Base-by-base conservation (phyloP, 331 rosid species). In the Stylosanthes scabra region DNA sequence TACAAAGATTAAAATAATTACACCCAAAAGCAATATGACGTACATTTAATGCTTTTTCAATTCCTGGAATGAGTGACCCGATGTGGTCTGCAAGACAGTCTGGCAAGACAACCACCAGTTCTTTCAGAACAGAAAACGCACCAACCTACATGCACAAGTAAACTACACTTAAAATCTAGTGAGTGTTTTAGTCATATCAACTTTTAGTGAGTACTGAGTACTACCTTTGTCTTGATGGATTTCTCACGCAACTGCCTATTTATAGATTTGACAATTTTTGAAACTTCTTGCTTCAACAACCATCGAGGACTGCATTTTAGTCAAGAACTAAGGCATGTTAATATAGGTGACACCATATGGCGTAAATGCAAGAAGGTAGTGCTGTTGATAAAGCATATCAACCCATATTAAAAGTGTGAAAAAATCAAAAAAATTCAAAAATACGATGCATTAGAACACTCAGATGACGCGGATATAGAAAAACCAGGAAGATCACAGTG, bases 21-120 rank as follows among this genome's bases (percentile, higher is more conserved):
- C 64, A 59, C 77, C 25, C 7, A 9, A 34, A 67, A 39, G 39
- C 34, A 74, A 68, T 68, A 51, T 11, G 54, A 64, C 91, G 81
- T 86, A 95, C 99, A 76, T 83, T 95, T 83, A 92, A 85, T 56
- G 99, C 99, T 11, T 92, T 95, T 66, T 95, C 98, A 74, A 95
- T 92, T 83, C 99, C 99, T 34, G 98, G 98, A 79, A 95, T 92
- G 84, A 95, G 99, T 47, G 99, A 95, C 70, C 99, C 98, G 74
- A 92, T 95, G 76, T 90, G 98, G 54, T 95, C 99, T 9, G 97
- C 97, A 74, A 95, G 96, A 83, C 97, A 95, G 79, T 95, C 91
- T 39, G 99, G 99, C 86, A 95, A 85, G 83, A 95, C 98, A 75
- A 90, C 96, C 75, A 95, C 99, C 39, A 95, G 98, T 74, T 95